These are phyloP conservation scores for Penicillium manginii DNA, from an alignment of 495 filamentous ascomycete genomes.

Conservation along the genomic window DNA sequence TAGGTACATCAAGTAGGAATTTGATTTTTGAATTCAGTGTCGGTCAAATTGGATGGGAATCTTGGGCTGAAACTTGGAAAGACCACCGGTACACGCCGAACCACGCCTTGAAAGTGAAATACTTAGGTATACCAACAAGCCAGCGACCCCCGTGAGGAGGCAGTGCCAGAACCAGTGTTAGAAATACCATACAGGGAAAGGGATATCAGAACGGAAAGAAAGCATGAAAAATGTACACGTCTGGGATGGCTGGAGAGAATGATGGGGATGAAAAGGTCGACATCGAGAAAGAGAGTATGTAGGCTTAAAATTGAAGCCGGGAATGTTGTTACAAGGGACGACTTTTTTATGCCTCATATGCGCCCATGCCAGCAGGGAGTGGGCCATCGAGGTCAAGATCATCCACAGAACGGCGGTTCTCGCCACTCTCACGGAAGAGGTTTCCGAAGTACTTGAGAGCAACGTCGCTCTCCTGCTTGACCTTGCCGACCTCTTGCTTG, in stretches of 20 bases:
- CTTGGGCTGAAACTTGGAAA: slow-evolving; percentile 25
- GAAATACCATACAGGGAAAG: slow-evolving; percentile 13
- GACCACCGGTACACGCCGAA: slow-evolving; percentile 25
- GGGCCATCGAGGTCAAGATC: slow-evolving; percentile 77
- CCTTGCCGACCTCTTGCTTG: slow-evolving; percentile 77
- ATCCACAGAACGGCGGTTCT: slow-evolving; percentile 73
- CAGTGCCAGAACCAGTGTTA: neutral
- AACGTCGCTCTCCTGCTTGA: slow-evolving; percentile 72
- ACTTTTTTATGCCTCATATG: slow-evolving; percentile 23
- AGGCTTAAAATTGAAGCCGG: slow-evolving; percentile 9
- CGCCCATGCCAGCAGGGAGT: slow-evolving; percentile 45
- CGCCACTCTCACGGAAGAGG: slow-evolving; percentile 72
- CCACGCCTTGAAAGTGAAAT: slow-evolving; percentile 23
- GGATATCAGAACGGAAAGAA: slow-evolving; percentile 18
- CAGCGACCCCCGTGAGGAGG: neutral
- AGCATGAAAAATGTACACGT: slow-evolving; percentile 18
- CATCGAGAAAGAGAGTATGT: slow-evolving; percentile 1
- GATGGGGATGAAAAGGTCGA: neutral
- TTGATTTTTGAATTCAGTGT: neutral
- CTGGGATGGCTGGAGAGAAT: slow-evolving; percentile 5
- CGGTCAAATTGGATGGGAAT: slow-evolving; percentile 30
- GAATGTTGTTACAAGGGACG: slow-evolving; percentile 23
- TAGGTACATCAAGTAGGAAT: no score
- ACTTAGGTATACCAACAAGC: neutral
- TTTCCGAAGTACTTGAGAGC: slow-evolving; percentile 88